Conservation (phyloP, 129 eudicot species). For the Smallanthus sonchifolius region DNA sequence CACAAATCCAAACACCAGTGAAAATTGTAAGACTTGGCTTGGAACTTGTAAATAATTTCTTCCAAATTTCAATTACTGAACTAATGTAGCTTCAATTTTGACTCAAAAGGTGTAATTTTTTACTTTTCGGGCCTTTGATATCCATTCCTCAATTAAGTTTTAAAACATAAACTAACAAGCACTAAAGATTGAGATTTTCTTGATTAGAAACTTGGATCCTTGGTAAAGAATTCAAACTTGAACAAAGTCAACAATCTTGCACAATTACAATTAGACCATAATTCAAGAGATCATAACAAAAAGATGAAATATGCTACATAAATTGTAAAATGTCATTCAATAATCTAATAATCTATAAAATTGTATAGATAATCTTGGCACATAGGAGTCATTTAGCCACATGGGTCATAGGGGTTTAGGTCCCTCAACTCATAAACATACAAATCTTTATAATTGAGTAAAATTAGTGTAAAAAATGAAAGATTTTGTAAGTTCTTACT, state of each 20-base stretch:
- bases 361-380: background rate
- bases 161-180: background rate
- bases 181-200: background rate
- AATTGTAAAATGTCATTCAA: background rate
- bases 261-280: background rate
- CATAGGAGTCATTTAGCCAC: background rate
- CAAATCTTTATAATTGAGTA: background rate
- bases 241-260: background rate
- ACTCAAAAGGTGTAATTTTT: background rate
- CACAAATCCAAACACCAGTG: background rate
- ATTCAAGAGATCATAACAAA: background rate
- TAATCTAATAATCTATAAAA: background rate
- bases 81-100: constrained; percentile 4
- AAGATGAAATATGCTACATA: constrained; percentile 1
- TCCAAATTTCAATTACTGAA: background rate
- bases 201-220: constrained; percentile 3
- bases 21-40: background rate
- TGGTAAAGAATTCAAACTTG: background rate
- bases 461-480: background rate
- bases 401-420: background rate
- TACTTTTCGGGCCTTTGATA: background rate
- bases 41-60: background rate
- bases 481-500: constrained; percentile 38
- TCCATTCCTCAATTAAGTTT: background rate
- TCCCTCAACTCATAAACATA: background rate